Evolutionary conservation across 139 green algal genomes (phyloP), one percentile per base, ranked within the genome.

Genomic region (Nannochloris sp.): DNA sequence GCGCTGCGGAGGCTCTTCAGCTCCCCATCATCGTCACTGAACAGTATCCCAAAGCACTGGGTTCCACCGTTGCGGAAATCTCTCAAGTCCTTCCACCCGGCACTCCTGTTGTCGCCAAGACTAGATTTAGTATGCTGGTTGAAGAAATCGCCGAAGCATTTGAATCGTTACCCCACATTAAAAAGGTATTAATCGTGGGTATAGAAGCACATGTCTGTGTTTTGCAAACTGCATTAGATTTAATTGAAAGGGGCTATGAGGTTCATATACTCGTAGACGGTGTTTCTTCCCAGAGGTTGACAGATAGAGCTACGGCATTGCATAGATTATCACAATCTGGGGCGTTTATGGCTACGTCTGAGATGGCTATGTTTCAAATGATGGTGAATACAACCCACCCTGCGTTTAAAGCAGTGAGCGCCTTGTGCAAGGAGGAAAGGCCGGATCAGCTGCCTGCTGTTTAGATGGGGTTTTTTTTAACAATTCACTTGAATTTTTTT

Each of bases 121-220:
- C 74, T 4, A 37, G 47, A 44, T 81, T 81, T 63, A 71, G 46
- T 14, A 81, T 81, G 74, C 72, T 60, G 64, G 59, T 55, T 15
- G 57, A 66, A 14, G 77, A 88, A 8, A 64, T 88, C 7, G 42
- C 68, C 14, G 47, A 29, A 4, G 58, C 46, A 12, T 53, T 83
- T 6, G 39, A 65, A 31, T 23, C 55, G 30, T 55, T 68, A 42
- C 44, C 58, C 0, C 48, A 44, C 10, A 64, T 86, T 13, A 77
- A 74, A 44, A 78, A 87, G 67, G 74, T 93, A 32, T 31, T 97
- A 31, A 60, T 97, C 53, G 54, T 83, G 13, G 90, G 90, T 14
- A 89, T 97, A 15, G 90, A 97, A 72, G 70, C 85, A 10, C 90
- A 97, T 67, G 90, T 97, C 63, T 97, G 90, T 58, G 85, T 97